A percentile compares a stretch with the other conserved stretches of the same genome.
Conservation (phyloP, 305 asterid genomes). For the Andrographis paniculata region DNA sequence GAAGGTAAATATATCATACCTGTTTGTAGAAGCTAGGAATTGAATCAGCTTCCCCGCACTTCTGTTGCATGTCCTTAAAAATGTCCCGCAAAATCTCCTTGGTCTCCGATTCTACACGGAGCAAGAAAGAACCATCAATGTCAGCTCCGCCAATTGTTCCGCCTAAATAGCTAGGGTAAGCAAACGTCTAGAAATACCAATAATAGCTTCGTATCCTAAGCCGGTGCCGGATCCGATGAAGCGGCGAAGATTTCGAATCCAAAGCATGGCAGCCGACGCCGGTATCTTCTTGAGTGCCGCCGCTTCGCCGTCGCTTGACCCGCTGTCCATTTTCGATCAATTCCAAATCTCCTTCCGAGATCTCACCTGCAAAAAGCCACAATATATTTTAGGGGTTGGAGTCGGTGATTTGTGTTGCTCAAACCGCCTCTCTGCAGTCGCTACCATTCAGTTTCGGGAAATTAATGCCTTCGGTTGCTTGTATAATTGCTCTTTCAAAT, state of each 20-base stretch:
- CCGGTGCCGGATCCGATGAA: constrained; percentile 96
- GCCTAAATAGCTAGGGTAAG: constrained; percentile 10
- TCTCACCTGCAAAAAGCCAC: no score
- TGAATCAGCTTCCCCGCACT: constrained; percentile 83
- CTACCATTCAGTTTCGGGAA: no score
- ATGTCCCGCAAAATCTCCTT: constrained; percentile 87
- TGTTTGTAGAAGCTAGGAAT: constrained; percentile 94
- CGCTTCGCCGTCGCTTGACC: constrained; percentile 70
- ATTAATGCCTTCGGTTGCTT: no score
- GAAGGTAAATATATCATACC: no score
- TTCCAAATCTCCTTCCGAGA: no score
- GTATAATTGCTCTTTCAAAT: no score
- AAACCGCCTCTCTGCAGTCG: no score
- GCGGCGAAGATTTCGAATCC: constrained; percentile 97
- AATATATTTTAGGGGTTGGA: no score
- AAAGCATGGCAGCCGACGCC: constrained; percentile 86
- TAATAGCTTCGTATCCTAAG: constrained; percentile 95
- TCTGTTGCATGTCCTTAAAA: constrained; percentile 92
- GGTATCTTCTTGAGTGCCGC: constrained; percentile 64
- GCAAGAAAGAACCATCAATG: no score
- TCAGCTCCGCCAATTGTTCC: constrained; percentile 5
- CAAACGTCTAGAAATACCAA: constrained; percentile 39
- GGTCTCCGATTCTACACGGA: constrained; percentile 77
- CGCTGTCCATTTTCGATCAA: constrained; percentile 72
- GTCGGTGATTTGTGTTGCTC: no score